Evolutionary conservation across 139 green algal genomes (phyloP).

Genomic region (Chlorella sp.): DNA sequence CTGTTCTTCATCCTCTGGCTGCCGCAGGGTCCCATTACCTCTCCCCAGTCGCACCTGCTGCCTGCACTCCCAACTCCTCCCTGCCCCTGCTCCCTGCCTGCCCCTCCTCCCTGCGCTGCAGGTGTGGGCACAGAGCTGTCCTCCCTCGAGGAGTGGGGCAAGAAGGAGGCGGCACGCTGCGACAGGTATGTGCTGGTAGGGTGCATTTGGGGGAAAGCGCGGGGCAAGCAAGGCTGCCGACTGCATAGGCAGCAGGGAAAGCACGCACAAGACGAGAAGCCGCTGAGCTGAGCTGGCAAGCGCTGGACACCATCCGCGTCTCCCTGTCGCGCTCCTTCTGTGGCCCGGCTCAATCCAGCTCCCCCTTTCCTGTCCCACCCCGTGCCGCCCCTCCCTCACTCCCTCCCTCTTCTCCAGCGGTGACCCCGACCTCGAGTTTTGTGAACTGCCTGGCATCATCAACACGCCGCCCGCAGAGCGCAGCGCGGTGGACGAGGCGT

Average conservation of each 20-base stretch:
- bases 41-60: not conserved
- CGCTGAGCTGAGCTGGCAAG: no score
- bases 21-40: not conserved
- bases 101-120: not conserved
- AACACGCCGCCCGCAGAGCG: slow-evolving; percentile 42
- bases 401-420: not conserved
- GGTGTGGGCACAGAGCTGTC: not conserved
- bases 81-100: not conserved
- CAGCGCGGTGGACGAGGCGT: slow-evolving; percentile 46
- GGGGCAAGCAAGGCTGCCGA: no score
- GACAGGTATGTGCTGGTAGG: not conserved
- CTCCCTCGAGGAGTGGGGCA: slow-evolving; percentile 32
- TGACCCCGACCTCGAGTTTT: slow-evolving; percentile 80
- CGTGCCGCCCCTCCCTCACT: no score
- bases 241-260: no score
- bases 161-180: slow-evolving; percentile 36
- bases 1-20: no score
- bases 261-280: no score
- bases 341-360: slow-evolving; percentile 53
- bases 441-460: slow-evolving; percentile 45
- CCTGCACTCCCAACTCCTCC: no score
- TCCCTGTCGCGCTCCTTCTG: not conserved
- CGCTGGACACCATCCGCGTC: no score
- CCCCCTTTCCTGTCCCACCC: not conserved
- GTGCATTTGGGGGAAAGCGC: not conserved